Evolutionary conservation across 495 filamentous ascomycete species (phyloP), one percentile per base, ranked within the genome.

Genomic region (Aspergillus bridgeri): DNA sequence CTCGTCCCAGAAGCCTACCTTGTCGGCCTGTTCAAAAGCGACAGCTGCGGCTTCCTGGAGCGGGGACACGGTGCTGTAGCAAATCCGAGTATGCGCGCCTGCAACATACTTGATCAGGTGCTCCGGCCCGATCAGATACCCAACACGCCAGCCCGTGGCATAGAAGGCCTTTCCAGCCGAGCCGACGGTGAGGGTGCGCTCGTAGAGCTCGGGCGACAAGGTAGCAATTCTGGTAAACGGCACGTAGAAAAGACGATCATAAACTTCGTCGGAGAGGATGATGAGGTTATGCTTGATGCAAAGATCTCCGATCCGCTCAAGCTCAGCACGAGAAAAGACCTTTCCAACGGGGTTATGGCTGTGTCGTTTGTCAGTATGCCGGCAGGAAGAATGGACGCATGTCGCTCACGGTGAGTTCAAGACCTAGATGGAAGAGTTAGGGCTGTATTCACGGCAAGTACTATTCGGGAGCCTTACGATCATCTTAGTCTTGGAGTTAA

Each of bases 81-180:
- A 98, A 64, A 98, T 96, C 21, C 94, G 83, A 1, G 94, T 98
- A 74, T 98, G 94, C 1, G 92, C 94, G 24, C 89, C 91, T 18
- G 87, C 81, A 42, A 96, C 93, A 69, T 97, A 91, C 70, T 93
- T 90, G 79, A 97, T 94, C 46, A 98, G 77, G 53, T 93, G 81
- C 19, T 89, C 82, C 2, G 89, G 91, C 1, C 94, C 94, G 59
- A 97, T 95, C 17, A 98, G 78, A 84, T 91, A 98, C 64, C 91
- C 91, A 3, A 98, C 95, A 53, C 94, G 86, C 94, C 94, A 98
- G 42, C 94, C 94, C 0, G 94, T 98, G 48, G 88, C 89, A 64
- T 98, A 98, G 75, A 98, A 98, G 72, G 94, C 95, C 78, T 98
- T 98, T 57, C 94, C 94, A 5, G 90, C 94, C 3, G 90, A 95